Percentiles rank a stretch among this genome's conserved stretches.
Conservation (phyloP, 2,329 filamentous ascomycete species). For the Pochonia chlamydosporia region DNA sequence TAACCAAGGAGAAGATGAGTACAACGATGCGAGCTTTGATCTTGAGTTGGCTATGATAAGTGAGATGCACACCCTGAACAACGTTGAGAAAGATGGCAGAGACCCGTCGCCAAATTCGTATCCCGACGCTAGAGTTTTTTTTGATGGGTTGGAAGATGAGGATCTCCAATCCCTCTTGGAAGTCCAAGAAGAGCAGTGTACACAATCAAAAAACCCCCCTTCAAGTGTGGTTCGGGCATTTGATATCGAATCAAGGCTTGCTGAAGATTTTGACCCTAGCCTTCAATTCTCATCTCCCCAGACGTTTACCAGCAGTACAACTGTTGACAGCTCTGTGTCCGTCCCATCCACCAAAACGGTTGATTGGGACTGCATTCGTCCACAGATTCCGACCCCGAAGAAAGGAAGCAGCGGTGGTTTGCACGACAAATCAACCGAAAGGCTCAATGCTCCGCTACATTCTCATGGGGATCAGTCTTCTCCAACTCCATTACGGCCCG, state of each 20-base stretch:
- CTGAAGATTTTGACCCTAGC: slow-evolving; percentile 28
- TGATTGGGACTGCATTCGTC: slow-evolving; percentile 32
- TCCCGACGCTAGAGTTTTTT: not conserved
- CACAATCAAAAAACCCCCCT: slow-evolving; percentile 11
- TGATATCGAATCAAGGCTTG: slow-evolving; percentile 27
- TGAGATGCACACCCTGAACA: not conserved
- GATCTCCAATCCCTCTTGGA: not conserved
- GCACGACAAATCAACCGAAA: not conserved
- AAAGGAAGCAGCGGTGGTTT: not conserved
- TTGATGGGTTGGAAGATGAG: not conserved
- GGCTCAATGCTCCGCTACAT: too few relatives aligned
- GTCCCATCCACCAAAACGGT: slow-evolving; percentile 23
- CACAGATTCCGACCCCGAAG: not conserved
- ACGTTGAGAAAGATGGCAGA: not conserved
- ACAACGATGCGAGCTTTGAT: not conserved
- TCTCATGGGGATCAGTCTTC: not conserved
- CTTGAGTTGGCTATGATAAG: not conserved
- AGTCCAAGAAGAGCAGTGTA: too few relatives aligned
- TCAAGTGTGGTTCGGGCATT: slow-evolving; percentile 27
- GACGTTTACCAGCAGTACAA: not conserved
- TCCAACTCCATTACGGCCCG: not conserved
- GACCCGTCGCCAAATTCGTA: not conserved
- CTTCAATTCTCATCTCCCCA: slow-evolving; percentile 28
- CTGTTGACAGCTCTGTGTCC: not conserved
- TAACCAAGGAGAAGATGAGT: not conserved